Evolutionary conservation across 768 basidiomycete species (phyloP), one percentile per base, ranked within the genome.

Genomic region (Termitomyces sp.): DNA sequence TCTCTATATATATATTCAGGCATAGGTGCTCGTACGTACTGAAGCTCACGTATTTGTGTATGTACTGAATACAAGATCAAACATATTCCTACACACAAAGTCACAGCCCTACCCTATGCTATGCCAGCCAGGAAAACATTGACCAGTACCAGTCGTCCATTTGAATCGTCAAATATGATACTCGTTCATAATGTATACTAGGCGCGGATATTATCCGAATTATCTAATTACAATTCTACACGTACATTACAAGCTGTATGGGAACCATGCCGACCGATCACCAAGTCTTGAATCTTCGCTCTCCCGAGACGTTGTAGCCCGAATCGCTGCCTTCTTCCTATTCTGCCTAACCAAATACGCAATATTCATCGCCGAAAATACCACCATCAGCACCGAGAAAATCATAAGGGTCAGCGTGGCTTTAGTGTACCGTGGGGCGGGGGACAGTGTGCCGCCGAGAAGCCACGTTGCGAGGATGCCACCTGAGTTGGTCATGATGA

Each of bases 391-490:
- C 5, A 76, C 62, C 0, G 80, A 75, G 61, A 78, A 75, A 5
- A 70, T 62, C 21, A 79, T 62, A 5, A 79, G 67, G 23, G 69
- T 69, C 21, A 77, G 71, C 2, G 81, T 80, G 0, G 81, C 84
- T 53, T 73, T 73, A 2, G 65, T 75, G 63, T 85, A 86, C 14
- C 71, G 59, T 9, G 83, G 84, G 1, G 78, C 70, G 0, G 77
- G 70, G 3, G 81, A 82, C 14, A 85, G 65, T 4, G 71, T 62
- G 11, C 82, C 83, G 11, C 82, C 83, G 31, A 85, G 66, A 9
- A 84, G 75, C 84, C 84, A 86, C 0, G 82, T 86, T 0, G 78
- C 75, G 34, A 86, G 77, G 46, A 87, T 84, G 2, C 83, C 83
- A 11, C 84, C 83, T 0, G 76, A 71, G 63, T 85, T 86, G 23